Evolutionary conservation across 306 rosid genomes (phyloP).

Genomic region (Ormosia emarginata): DNA sequence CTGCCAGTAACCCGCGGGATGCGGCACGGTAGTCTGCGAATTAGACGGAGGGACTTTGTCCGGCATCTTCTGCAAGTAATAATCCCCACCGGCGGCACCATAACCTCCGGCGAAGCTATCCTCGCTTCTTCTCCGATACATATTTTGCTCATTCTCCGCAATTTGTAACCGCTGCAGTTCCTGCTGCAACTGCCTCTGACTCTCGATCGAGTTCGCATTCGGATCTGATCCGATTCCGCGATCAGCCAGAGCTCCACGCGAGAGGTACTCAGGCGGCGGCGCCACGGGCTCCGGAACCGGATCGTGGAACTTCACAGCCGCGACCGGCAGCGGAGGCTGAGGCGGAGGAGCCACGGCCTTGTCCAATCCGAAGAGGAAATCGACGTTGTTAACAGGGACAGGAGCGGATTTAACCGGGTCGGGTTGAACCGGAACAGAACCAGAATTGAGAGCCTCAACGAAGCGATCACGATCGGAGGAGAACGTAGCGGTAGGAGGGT

Average conservation of each 20-base stretch:
- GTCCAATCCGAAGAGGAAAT: conserved; percentile 64
- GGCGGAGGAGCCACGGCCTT: conserved; percentile 46
- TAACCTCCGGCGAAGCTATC: conserved; percentile 50
- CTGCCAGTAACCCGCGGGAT: conserved; percentile 46
- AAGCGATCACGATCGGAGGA: conserved; percentile 57
- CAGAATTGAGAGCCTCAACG: conserved; percentile 54
- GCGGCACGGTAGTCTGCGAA: conserved; percentile 23
- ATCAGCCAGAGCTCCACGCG: conserved; percentile 25
- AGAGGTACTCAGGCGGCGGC: conserved; percentile 32
- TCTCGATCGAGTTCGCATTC: conserved; percentile 35
- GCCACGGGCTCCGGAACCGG: conserved; percentile 49
- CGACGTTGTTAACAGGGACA: conserved; percentile 33
- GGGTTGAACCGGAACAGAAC: conserved; percentile 14
- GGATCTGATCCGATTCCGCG: conserved; percentile 45
- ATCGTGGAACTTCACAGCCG: conserved; percentile 39
- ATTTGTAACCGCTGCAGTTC: conserved; percentile 63
- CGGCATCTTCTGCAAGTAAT: conserved; percentile 46
- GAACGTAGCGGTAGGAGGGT: conserved; percentile 9
- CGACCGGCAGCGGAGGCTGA: conserved; percentile 18
- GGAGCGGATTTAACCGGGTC: conserved; percentile 48
- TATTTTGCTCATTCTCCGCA: conserved; percentile 45
- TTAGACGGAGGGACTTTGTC: conserved; percentile 39
- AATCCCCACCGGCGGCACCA: conserved; percentile 40
- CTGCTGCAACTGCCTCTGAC: conserved; percentile 70
- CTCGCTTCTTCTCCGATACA: conserved; percentile 50